phyloP scores from a whole-genome alignment of 1,139 yeast species.

The Nematodospora anomalae region DNA sequence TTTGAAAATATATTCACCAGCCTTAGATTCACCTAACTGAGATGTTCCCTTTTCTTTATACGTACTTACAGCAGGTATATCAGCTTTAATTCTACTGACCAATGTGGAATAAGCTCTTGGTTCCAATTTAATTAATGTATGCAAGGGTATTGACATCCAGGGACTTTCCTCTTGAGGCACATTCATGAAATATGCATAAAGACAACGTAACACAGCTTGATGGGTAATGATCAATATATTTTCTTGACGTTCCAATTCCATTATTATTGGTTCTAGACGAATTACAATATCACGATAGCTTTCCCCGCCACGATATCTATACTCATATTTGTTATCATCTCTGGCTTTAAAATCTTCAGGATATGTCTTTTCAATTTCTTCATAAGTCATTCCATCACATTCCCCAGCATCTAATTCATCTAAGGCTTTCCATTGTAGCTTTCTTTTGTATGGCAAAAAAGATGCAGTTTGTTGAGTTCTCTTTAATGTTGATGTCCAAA shows the following conservation, averaged over 20 bases:
- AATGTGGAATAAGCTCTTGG: conserved; percentile 90
- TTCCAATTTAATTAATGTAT: conserved; percentile 88
- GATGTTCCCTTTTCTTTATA: conserved; percentile 93
- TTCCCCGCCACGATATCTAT: conserved; percentile 96
- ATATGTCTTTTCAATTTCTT: conserved; percentile 71
- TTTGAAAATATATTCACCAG: conserved; percentile 24
- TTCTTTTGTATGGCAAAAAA: conserved; percentile 70
- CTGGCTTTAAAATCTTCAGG: conserved; percentile 96
- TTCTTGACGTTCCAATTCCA: conserved; percentile 97
- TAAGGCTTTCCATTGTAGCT: conserved; percentile 92
- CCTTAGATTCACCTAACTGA: conserved; percentile 60
- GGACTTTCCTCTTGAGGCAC: conserved; percentile 97
- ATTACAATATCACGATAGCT: conserved; percentile 94
- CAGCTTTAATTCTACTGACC: conserved; percentile 88
- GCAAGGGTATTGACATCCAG: conserved; percentile 98
- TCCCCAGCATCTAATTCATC: conserved; percentile 98
- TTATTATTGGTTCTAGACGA: conserved; percentile 90
- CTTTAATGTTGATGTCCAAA: conserved; percentile 92
- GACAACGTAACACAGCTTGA: conserved; percentile 94
- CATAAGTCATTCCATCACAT: conserved; percentile 90
- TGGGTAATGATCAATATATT: conserved; percentile 94
- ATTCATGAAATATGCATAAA: conserved; percentile 97
- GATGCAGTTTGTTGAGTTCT: conserved; percentile 94
- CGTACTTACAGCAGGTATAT: conserved; percentile 96
- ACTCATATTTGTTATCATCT: conserved; percentile 93